phyloP scores from a whole-genome alignment of 2,329 filamentous ascomycete genomes.

The Colletotrichum scovillei region DNA sequence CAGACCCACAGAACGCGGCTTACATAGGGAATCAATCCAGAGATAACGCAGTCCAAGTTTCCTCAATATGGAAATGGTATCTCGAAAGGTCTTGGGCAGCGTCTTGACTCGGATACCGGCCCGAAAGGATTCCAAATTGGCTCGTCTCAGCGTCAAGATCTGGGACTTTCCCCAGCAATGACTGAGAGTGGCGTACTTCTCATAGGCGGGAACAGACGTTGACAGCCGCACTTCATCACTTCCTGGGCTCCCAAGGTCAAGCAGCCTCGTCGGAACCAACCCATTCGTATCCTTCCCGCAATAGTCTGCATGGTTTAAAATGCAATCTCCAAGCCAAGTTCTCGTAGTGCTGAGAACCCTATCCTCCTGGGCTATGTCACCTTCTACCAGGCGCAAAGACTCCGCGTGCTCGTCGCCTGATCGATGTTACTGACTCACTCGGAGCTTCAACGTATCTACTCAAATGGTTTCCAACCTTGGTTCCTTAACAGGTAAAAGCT shows the following conservation, averaged over 20 bases:
- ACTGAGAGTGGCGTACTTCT: background rate
- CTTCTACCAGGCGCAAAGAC: background rate
- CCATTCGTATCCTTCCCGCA: background rate
- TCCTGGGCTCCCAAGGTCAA: background rate
- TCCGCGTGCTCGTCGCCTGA: background rate
- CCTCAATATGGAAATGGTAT: conserved; percentile 1
- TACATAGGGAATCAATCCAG: conserved; percentile 27
- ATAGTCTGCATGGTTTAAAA: background rate
- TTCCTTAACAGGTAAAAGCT: background rate
- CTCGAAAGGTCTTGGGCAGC: conserved; percentile 9
- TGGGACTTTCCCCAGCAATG: background rate
- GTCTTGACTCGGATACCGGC: background rate
- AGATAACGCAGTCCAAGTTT: conserved; percentile 5
- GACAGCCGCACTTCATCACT: background rate
- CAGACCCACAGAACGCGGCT: background rate
- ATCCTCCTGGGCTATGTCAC: background rate
- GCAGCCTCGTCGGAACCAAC: background rate
- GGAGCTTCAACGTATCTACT: background rate
- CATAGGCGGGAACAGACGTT: background rate
- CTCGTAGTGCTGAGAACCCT: background rate
- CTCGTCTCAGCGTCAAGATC: background rate
- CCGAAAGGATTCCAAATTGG: background rate
- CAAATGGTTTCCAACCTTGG: background rate
- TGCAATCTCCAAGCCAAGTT: background rate
- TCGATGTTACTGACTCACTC: background rate